Evolutionary conservation across 164 flowering plant genomes (phyloP), one percentile per base, ranked within the genome.

Genomic region (Piper betle): DNA sequence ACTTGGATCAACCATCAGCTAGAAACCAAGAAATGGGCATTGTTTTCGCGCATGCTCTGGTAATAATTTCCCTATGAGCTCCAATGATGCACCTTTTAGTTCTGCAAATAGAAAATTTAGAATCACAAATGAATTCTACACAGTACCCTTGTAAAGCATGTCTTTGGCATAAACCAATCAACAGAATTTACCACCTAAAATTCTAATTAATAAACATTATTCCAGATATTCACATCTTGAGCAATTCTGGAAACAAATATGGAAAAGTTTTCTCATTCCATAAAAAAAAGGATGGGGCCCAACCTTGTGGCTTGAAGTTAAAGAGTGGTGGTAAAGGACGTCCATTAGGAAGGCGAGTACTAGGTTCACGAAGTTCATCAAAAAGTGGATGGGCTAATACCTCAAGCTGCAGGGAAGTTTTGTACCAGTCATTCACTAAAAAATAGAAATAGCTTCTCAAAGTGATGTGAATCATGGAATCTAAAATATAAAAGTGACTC

Each of bases 11-110:
- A 15, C 50, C 46, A 33, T n/a, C 38, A 20, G 42, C 25, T 68
- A 74, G 62, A 71, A 65, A 60, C 72, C 74, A 68, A 71, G 74
- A 63, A 68, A 71, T 5, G 69, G 68, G 60, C 77, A 74, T 59
- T 74, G 77, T 69, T 71, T 74, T 48, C 74, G 65, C 38, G 74
- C 69, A 71, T 74, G 77, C 58, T 71, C 74, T 12, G 77, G 77
- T 15, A 74, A 62, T 59, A 74, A 62, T 67, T 68, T 74, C 19
- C 57, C 72, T 15, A 74, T 63, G 40, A 74, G 68, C 63, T 74
- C 74, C 61, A 66, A 54, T 40, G 77, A 68, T 53, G 65, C 68
- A 10, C 77, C 74, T 71, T 74, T 74, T 62, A 74, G 67, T 61
- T 74, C 77, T 74, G 71, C 67, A 63, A 46, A 37, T 41, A 20